Evolutionary conservation across 345 rosid genomes (phyloP), one percentile per base, ranked within the genome.

Genomic region (Hevea brasiliensis): DNA sequence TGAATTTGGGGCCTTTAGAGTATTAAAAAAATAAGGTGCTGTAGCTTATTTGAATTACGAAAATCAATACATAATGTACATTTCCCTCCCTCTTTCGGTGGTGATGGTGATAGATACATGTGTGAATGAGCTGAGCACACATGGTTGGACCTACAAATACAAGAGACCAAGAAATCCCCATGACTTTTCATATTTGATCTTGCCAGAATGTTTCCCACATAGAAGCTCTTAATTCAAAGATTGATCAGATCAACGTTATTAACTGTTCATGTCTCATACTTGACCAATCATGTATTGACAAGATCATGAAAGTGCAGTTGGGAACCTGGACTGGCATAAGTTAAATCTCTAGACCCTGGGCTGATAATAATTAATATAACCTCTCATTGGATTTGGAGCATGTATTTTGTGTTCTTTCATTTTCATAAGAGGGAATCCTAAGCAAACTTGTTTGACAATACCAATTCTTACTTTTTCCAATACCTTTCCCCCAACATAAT

Each of bases 401-500:
- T 66, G 45, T 48, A 11, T 23, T 66, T 72, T 40, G 27, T 41
- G 35, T 45, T 65, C 42, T 18, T 71, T 41, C 37, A 27, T 61
- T 73, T 62, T 47, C 74, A 3, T 17, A 65, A 47, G 65, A 50
- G 8, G 35, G 73, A 73, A 68, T 64, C 67, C 73, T 9, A 61
- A 68, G 68, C 77, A 55, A 54, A 68, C 74, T 53, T 56, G 53
- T 70, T 59, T 17, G 63, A 62, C 63, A 77, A 58, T 65, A 47
- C 45, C 68, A 14, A 2, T 54, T 58, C 37, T 21, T 60, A 21
- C 61, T 56, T 76, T 65, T 61, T 27, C 57, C 55, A 53, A 81
- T 77, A 42, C 86, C 86, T 85, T 81, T 81, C 86, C 74, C 80
- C 73, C 24, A 42, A 1, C 69, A 58, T 56, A 77, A 81, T 81